Base-by-base conservation (phyloP, 1,284 basidiomycete species). In the Anthracocystis walkeri region DNA sequence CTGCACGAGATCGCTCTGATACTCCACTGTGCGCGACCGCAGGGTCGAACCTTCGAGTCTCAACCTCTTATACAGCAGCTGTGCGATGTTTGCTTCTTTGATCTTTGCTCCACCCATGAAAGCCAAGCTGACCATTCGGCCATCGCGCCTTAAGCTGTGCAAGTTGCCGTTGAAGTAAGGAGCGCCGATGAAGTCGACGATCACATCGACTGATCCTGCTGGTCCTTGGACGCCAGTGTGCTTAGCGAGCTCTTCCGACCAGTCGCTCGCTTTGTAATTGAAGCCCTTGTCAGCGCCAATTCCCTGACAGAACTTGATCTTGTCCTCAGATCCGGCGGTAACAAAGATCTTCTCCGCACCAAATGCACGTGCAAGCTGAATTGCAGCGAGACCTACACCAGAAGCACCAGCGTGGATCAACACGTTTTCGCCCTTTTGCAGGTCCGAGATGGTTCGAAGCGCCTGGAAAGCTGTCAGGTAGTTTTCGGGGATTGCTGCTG, bases 11-110 rank as follows among this genome's bases (percentile, higher is more conserved):
- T 92, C 88, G 5, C 89, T 88, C 86, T 97, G 95, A 86, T 97
- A 97, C 68, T 90, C 88, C 31, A 89, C 83, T n/a, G 90, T 89
- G 53, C 94, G 90, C 23, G 92, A 91, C 41, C 95, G 90, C 44
- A 97, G 87, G 0, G 94, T 97, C 14, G 92, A 93, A 23, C 95
- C 95, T 85, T 95, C 91, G 59, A 99, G 91, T 12, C 91, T 90
- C 62, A 98, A 89, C 8, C 95, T 91, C 87, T 97, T 98, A 87
- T 88, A 91, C 58, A 95, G 86, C 59, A 97, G 88, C 10, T 90
- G 90, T 2, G 82, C 85, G 31, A 97, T 86, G 84, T 92, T 89
- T 62, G 90, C 86, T n/a, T 88, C 88, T 31, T 89, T 86, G 31
- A 93, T 89, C 49, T 88, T 88, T 23, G 88, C 85, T 25, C 95